Evolutionary conservation across 345 rosid genomes (phyloP).

Genomic region (Hirschfeldia incana): DNA sequence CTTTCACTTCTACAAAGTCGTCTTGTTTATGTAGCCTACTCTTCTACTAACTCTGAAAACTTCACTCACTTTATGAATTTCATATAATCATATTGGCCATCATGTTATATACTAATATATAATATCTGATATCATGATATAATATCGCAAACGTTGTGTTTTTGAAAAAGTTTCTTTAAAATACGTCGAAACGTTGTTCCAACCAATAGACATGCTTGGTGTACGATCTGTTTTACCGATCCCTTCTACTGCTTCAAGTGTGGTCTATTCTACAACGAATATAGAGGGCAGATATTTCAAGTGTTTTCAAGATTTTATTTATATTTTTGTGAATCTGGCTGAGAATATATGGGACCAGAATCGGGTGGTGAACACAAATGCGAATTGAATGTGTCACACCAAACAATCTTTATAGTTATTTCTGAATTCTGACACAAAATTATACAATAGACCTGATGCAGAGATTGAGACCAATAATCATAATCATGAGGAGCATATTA

Average conservation of each 20-base stretch:
- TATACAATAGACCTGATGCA: background rate
- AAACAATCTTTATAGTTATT: background rate
- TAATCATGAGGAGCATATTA: background rate
- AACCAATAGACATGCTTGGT: background rate
- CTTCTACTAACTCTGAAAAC: background rate
- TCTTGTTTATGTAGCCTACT: background rate
- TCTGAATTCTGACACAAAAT: background rate
- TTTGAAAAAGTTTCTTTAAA: no score
- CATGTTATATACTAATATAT: no score
- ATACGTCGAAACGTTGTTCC: background rate
- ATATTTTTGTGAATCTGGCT: constrained; percentile 8
- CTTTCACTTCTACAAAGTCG: background rate
- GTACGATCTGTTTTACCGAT: background rate
- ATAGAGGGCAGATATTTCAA: background rate
- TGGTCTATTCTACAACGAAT: background rate
- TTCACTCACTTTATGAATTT: no score
- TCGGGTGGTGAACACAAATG: constrained; percentile 19
- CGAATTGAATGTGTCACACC: constrained; percentile 27
- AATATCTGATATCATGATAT: no score
- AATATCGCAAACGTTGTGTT: no score
- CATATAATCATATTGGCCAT: no score
- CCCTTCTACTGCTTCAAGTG: background rate
- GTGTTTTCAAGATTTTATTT: background rate
- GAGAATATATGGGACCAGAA: constrained; percentile 25
- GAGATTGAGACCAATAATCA: background rate